Evolutionary conservation across 495 filamentous ascomycete genomes (phyloP).

Genomic region (Patellaria atrata): DNA sequence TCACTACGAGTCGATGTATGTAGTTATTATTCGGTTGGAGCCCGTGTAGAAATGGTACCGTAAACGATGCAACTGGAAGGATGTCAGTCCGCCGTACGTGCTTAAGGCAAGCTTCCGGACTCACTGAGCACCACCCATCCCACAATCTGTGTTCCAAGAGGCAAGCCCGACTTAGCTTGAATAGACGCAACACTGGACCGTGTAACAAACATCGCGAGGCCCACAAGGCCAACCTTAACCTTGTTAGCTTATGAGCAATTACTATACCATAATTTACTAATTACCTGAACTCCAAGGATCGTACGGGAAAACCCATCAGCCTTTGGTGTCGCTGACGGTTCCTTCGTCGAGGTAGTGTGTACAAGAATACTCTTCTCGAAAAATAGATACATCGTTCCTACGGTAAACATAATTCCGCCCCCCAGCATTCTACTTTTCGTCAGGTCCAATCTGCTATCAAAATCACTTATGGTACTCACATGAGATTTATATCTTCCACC

Average conservation of each 20-base stretch:
- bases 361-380: slow-evolving; percentile 60
- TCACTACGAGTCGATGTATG: slow-evolving; percentile 71
- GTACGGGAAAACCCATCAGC: slow-evolving; percentile 17
- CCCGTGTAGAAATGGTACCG: slow-evolving; percentile 68
- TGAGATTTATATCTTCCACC: slow-evolving; percentile 57
- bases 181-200: slow-evolving; percentile 65
- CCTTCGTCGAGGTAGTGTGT: slow-evolving; percentile 16
- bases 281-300: slow-evolving; percentile 26
- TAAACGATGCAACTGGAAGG: slow-evolving; percentile 50
- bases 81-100: slow-evolving; percentile 6
- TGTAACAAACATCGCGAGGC: slow-evolving; percentile 75
- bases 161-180: slow-evolving; percentile 78
- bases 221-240: slow-evolving; percentile 56
- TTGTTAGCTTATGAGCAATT: slow-evolving; percentile 18
- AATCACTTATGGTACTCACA: slow-evolving; percentile 40
- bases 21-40: slow-evolving; percentile 76
- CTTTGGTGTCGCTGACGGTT: slow-evolving; percentile 10
- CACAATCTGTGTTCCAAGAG: slow-evolving; percentile 72
- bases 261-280: neutral
- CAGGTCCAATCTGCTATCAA: neutral
- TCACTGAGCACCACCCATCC: slow-evolving; percentile 75
- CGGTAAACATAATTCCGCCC: slow-evolving; percentile 60
- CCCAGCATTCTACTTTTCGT: slow-evolving; percentile 46
- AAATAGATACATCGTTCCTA: slow-evolving; percentile 67
- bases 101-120: slow-evolving; percentile 15